Conservation (phyloP, 2,329 filamentous ascomycete species). For the Arachnopeziza araneosa region DNA sequence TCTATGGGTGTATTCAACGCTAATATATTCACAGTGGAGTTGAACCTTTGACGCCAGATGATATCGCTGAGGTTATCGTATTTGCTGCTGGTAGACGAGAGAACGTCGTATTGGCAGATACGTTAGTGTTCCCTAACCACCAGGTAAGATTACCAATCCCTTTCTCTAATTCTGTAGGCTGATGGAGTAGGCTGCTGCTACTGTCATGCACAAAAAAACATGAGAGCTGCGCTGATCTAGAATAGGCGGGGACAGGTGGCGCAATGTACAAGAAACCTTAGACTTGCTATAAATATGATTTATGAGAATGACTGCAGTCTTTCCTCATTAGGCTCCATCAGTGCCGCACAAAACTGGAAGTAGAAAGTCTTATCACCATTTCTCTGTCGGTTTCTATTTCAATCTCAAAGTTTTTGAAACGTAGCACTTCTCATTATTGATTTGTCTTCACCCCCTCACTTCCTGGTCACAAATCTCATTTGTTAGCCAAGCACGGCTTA, state of each 20-base stretch:
- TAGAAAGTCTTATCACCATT: neutral
- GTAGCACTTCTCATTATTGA: too few relatives aligned
- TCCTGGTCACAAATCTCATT: too few relatives aligned
- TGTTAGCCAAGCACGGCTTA: too few relatives aligned
- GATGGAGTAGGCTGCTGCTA: slow-evolving; percentile 33
- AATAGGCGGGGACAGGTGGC: neutral
- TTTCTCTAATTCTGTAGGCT: slow-evolving; percentile 15
- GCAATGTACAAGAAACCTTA: neutral
- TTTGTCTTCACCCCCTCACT: too few relatives aligned
- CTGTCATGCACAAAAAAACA: slow-evolving; percentile 39
- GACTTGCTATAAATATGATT: neutral
- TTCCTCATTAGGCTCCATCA: too few relatives aligned
- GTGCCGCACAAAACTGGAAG: neutral
- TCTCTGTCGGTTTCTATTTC: neutral
- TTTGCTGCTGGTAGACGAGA: slow-evolving; percentile 79
- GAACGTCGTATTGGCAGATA: slow-evolving; percentile 87
- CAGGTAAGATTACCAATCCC: slow-evolving; percentile 53
- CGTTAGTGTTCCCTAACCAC: slow-evolving; percentile 81
- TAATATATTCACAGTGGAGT: slow-evolving; percentile 47
- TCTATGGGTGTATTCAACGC: neutral
- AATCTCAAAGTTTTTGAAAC: too few relatives aligned
- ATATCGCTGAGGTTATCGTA: slow-evolving; percentile 86
- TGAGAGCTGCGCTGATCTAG: neutral
- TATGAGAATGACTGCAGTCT: neutral
- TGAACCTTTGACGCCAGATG: slow-evolving; percentile 80